A percentile compares a stretch with the other conserved stretches of the same genome.
Evolutionary conservation across 768 basidiomycete genomes (phyloP).

Genomic region (Amanita polypyramis): DNA sequence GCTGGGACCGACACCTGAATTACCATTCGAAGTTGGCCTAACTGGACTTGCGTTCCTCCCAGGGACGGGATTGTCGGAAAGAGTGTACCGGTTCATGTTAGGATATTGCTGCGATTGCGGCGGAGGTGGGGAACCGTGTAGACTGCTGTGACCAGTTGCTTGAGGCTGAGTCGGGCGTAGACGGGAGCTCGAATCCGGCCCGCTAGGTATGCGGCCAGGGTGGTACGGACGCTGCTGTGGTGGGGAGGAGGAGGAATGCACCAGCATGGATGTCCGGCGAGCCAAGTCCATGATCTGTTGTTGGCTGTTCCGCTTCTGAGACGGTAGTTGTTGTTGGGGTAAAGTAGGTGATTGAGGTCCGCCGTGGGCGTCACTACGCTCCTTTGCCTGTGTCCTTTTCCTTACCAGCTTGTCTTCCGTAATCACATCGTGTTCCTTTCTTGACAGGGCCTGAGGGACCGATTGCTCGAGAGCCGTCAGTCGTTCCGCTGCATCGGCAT

Average conservation of each 20-base stretch:
- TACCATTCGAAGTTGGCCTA: conserved; percentile 7
- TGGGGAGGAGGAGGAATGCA: too few relatives aligned
- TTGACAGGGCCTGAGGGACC: conserved; percentile 53
- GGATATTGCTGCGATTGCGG: conserved; percentile 21
- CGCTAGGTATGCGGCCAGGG: background rate
- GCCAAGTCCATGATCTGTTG: conserved; percentile 7
- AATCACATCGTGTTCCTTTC: conserved; percentile 70
- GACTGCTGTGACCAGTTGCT: too few relatives aligned
- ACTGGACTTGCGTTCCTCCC: conserved; percentile 10
- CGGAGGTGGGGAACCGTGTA: background rate
- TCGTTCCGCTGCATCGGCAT: conserved; percentile 70
- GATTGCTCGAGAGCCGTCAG: conserved; percentile 58
- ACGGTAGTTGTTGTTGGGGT: conserved; percentile 8
- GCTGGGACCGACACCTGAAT: background rate
- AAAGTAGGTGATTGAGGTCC: background rate
- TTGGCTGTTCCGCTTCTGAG: conserved; percentile 3
- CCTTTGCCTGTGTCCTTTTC: conserved; percentile 63
- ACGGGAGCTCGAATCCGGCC: conserved; percentile 3
- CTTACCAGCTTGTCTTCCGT: conserved; percentile 77
- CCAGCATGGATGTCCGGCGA: conserved; percentile 6
- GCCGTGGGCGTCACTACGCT: conserved; percentile 33
- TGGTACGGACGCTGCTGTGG: conserved; percentile 10
- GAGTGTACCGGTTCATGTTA: conserved; percentile 34
- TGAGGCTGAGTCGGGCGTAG: background rate
- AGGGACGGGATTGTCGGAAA: conserved; percentile 27